These are phyloP conservation scores for Penicillium sp. DNA, from an alignment of 2,329 filamentous ascomycete species.

Conservation along the genomic window DNA sequence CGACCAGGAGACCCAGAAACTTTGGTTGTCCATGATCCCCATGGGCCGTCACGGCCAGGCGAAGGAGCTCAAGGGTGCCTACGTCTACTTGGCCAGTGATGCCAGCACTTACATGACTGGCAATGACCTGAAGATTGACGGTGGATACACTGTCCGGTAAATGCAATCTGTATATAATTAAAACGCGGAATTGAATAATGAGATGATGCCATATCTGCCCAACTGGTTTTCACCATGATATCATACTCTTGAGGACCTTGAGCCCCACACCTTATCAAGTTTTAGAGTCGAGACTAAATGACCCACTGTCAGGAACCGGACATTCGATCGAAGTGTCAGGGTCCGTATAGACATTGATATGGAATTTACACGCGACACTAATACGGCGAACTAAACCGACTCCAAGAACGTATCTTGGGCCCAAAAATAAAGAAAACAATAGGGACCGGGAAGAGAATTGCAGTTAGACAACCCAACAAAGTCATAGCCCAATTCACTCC, in stretches of 20 bases:
- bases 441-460: slow-evolving; percentile 37
- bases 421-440: slow-evolving; percentile 44
- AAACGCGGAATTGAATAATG: background rate
- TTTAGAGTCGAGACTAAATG: no score
- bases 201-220: no score
- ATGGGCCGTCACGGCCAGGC: slow-evolving; percentile 57
- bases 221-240: no score
- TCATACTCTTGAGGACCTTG: no score
- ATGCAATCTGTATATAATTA: slow-evolving; percentile 10
- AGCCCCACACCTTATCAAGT: no score
- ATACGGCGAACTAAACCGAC: slow-evolving; percentile 34
- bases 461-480: slow-evolving; percentile 25
- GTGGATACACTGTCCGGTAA: slow-evolving; percentile 45
- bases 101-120: slow-evolving; percentile 49
- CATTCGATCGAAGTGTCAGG: no score
- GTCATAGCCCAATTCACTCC: slow-evolving; percentile 29
- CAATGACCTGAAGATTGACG: slow-evolving; percentile 45
- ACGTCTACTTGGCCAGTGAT: slow-evolving; percentile 47
- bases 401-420: slow-evolving; percentile 36
- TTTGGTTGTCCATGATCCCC: slow-evolving; percentile 57
- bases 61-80: slow-evolving; percentile 59
- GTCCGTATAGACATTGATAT: no score
- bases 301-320: no score
- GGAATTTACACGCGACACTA: no score
- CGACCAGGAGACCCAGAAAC: slow-evolving; percentile 50